Base-by-base conservation (phyloP, 2,329 filamentous ascomycete species). In the Neofusicoccum laricinum region DNA sequence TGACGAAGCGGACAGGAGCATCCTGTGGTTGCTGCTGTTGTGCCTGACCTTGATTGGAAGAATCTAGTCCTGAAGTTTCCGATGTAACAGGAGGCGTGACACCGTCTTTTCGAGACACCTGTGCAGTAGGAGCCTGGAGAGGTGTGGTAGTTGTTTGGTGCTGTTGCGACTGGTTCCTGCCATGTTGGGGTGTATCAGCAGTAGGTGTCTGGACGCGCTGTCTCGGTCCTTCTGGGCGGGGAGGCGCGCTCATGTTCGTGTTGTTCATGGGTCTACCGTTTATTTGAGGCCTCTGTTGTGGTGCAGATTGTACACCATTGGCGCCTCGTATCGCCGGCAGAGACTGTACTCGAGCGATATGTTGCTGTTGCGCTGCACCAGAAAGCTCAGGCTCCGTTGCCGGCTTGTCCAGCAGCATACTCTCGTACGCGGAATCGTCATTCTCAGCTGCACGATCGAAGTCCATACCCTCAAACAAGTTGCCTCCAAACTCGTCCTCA, bases 401-500 rank as follows among this genome's bases (percentile, higher is more conserved):
- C 8, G 45, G 12, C 11, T 34, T 15, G n/a, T 64, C 46, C 38
- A 59, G 10, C 15, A 64, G 45, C 63, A 64, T 64, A 45, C 63
- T 64, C 6, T 64, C 63, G 19, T 64, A 64, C 6, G 63, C 45
- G 3, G 63, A 64, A 38, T 64, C 63, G 17, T 64, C 53, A 6
- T 64, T 61, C n/a, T 12, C 53, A 25, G 59, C 38, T 5, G 45
- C 4, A 14, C 36, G 53, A 36, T 64, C 63, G 21, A 64, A 64
- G 41, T 64, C 63, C 12, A 80, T 88, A 32, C 89, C 86, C 67
- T 90, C 81, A 72, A 78, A 83, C 65, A 76, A 75, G 72, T 78
- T 83, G 71, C 80, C 86, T 69, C 79, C 85, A 73, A 80, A 85
- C 67, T 86, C 83, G 64, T 86, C 83, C 66, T 85, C 84, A 61